phyloP scores from a whole-genome alignment of 306 rosid genomes.

The cucumber (Cucumis sativus) region DNA sequence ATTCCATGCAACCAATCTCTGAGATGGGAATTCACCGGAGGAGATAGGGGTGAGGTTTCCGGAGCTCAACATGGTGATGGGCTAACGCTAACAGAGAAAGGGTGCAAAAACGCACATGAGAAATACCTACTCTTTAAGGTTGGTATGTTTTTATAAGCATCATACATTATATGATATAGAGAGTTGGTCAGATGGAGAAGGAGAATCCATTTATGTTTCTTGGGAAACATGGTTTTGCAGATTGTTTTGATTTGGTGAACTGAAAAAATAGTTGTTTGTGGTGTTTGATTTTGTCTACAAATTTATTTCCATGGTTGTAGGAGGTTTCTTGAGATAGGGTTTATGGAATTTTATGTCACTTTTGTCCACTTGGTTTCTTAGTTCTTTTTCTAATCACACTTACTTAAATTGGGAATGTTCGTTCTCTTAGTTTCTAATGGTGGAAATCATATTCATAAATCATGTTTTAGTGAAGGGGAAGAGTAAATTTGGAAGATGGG shows the following conservation, averaged over 20 bases:
- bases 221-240: slow-evolving; percentile 40
- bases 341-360: background rate
- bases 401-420: background rate
- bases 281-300: background rate
- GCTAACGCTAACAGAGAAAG: background rate
- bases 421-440: background rate
- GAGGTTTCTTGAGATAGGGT: background rate
- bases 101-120: background rate
- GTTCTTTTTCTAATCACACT: background rate
- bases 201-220: slow-evolving; percentile 29
- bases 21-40: slow-evolving; percentile 19
- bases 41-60: slow-evolving; percentile 17
- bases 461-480: background rate
- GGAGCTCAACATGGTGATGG: background rate
- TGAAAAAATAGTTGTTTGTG: slow-evolving; percentile 18
- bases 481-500: slow-evolving; percentile 7
- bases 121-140: background rate
- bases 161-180: background rate
- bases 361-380: background rate
- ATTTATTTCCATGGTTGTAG: background rate
- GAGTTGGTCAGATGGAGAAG: background rate
- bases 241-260: slow-evolving; percentile 69
- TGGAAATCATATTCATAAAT: background rate
- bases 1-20: slow-evolving; percentile 14
- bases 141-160: background rate